Evolutionary conservation across 257 asterid genomes (phyloP).

Genomic region (Solanum tarijense): DNA sequence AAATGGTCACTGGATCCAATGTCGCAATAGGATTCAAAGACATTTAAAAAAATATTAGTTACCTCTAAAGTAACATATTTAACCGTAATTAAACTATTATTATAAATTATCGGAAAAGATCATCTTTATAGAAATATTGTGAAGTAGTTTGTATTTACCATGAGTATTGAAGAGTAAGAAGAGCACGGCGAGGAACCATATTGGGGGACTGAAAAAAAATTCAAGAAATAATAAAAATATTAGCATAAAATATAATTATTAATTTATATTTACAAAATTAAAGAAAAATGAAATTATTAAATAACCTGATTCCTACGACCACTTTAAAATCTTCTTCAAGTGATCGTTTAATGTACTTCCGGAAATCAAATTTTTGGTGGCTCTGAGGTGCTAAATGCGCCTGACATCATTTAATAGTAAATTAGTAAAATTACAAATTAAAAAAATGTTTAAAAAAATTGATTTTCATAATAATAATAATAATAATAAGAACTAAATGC

Average conservation of each 20-base stretch:
- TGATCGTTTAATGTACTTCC: slow-evolving; percentile 75
- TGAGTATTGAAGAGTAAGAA: slow-evolving; percentile 90
- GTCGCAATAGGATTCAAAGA: not conserved
- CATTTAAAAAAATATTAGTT: too few relatives aligned
- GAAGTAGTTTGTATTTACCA: slow-evolving; percentile 26
- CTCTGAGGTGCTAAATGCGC: slow-evolving; percentile 92
- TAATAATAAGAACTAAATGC: not conserved
- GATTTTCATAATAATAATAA: not conserved
- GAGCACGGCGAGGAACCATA: slow-evolving; percentile 73
- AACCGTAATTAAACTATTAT: too few relatives aligned
- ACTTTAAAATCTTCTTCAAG: slow-evolving; percentile 93
- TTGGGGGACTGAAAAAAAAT: slow-evolving; percentile 57
- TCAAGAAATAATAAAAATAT: not conserved
- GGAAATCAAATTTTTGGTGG: slow-evolving; percentile 62
- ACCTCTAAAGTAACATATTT: too few relatives aligned
- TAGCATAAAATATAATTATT: not conserved
- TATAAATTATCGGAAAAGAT: too few relatives aligned
- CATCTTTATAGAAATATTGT: not conserved
- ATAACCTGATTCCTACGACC: slow-evolving; percentile 89
- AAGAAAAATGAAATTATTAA: not conserved
- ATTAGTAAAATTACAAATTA: not conserved
- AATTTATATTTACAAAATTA: not conserved
- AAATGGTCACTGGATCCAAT: too few relatives aligned
- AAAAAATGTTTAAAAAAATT: not conserved
- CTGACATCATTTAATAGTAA: slow-evolving; percentile 18